Conservation (phyloP, 2,329 filamentous ascomycete species). For the Colletotrichum echinochloae region DNA sequence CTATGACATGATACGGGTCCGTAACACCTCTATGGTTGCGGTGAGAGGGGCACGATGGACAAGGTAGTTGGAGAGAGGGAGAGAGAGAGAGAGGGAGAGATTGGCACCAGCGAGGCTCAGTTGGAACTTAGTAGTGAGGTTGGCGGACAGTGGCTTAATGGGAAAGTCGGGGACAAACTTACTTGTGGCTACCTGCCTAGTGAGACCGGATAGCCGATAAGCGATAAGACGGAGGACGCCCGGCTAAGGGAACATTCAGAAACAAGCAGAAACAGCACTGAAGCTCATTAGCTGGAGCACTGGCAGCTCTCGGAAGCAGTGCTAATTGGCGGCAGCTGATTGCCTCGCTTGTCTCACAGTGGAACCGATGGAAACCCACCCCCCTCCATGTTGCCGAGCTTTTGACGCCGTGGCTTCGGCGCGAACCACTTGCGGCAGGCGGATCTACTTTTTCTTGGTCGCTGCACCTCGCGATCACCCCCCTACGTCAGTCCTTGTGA, state of each 20-base stretch:
- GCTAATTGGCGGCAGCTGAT: constrained; percentile 40
- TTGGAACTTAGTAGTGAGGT: constrained; percentile 15
- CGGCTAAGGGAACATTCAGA: constrained; percentile 7
- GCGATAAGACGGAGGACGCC: constrained; percentile 31
- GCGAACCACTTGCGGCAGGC: constrained; percentile 39
- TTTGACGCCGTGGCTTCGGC: constrained; percentile 40
- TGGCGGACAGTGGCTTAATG: not conserved
- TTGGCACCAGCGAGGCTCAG: not conserved
- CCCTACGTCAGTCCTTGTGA: constrained; percentile 40
- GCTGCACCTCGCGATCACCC: constrained; percentile 37
- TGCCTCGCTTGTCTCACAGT: constrained; percentile 39
- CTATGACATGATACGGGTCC: constrained; percentile 30
- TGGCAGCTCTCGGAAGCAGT: constrained; percentile 28
- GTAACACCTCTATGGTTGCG: not conserved
- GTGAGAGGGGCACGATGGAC: not conserved
- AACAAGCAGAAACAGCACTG: constrained; percentile 2
- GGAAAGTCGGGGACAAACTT: constrained; percentile 2
- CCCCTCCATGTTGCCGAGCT: constrained; percentile 35
- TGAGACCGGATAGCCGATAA: constrained; percentile 17
- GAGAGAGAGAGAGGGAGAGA: not conserved
- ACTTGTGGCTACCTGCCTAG: constrained; percentile 1
- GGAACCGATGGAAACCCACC: constrained; percentile 18
- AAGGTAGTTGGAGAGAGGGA: not conserved
- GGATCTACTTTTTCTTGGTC: constrained; percentile 39
- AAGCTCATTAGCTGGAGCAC: constrained; percentile 32